Percentiles rank a stretch among this genome's conserved stretches.
These are phyloP conservation scores for Mycena maculata DNA, from an alignment of 768 basidiomycete species.

Conservation along the genomic window DNA sequence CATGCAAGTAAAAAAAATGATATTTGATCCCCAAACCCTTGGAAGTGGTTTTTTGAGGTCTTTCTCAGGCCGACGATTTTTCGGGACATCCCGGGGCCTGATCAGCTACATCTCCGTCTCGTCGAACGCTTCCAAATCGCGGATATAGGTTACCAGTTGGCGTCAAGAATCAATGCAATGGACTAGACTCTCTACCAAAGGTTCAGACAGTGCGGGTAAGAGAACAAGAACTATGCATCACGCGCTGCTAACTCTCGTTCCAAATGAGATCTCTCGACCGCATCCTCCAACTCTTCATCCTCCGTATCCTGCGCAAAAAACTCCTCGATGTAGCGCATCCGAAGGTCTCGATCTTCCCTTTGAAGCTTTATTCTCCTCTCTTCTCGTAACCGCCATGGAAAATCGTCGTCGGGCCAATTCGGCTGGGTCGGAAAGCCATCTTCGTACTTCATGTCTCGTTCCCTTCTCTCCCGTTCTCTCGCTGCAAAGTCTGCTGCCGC, in stretches of 20 bases:
- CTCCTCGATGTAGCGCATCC: constrained; percentile 58
- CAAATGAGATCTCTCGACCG: constrained; percentile 23
- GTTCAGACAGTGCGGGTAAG: constrained; percentile 9
- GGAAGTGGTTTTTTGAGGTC: no score
- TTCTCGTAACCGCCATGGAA: constrained; percentile 62
- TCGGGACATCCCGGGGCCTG: no score
- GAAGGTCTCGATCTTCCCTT: constrained; percentile 54
- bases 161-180: neutral
- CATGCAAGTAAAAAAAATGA: no score
- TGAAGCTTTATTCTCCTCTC: constrained; percentile 48
- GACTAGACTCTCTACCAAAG: constrained; percentile 2
- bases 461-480: constrained; percentile 33
- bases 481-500: constrained; percentile 48
- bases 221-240: constrained; percentile 25
- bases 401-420: constrained; percentile 66
- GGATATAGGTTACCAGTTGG: no score
- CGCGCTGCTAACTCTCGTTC: constrained; percentile 23
- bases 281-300: constrained; percentile 47
- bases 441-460: constrained; percentile 32
- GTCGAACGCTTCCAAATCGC: no score
- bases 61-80: no score
- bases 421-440: constrained; percentile 47
- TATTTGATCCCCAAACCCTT: no score
- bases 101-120: no score
- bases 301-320: constrained; percentile 66